These are phyloP conservation scores for Microcera coccophila DNA, from an alignment of 2,329 filamentous ascomycete species.

Conservation along the genomic window DNA sequence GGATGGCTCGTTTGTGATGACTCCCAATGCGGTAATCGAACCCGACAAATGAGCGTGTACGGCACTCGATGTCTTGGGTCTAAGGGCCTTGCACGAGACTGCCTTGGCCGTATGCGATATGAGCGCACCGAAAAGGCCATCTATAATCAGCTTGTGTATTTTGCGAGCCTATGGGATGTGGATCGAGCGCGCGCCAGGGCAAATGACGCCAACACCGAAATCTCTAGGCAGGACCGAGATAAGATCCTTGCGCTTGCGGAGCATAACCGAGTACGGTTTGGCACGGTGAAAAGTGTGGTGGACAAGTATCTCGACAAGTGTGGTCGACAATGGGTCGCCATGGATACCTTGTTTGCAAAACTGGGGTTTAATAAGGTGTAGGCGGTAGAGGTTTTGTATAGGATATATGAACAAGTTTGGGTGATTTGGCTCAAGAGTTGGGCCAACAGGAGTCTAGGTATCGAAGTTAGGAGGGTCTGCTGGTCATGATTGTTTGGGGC, in stretches of 20 bases:
- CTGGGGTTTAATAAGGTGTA: conserved; percentile 49
- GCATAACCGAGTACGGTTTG: conserved; percentile 77
- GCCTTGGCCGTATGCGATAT: conserved; percentile 81
- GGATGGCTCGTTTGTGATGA: conserved; percentile 91
- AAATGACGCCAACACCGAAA: conserved; percentile 42
- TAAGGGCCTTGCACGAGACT: conserved; percentile 77
- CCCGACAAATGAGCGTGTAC: conserved; percentile 89
- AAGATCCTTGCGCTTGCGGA: conserved; percentile 70
- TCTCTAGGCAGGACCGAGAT: conserved; percentile 54
- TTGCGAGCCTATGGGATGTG: conserved; percentile 80
- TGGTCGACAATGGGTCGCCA: conserved; percentile 87
- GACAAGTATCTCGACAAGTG: conserved; percentile 85
- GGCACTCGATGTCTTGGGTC: conserved; percentile 86
- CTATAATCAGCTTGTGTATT: conserved; percentile 93
- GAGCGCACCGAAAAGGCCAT: conserved; percentile 84
- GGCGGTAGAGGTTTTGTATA: not conserved
- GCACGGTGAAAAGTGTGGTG: conserved; percentile 69
- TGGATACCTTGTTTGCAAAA: conserved; percentile 80
- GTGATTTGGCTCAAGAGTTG: too few species aligned
- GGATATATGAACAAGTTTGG: too few species aligned
- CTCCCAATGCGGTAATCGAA: conserved; percentile 77
- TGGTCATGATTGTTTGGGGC: too few species aligned
- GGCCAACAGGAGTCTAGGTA: too few species aligned
- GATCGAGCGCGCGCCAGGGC: conserved; percentile 66
- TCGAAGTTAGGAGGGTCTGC: too few species aligned